These are phyloP conservation scores for Terfezia claveryi DNA, from an alignment of 495 filamentous ascomycete species.

Conservation along the genomic window DNA sequence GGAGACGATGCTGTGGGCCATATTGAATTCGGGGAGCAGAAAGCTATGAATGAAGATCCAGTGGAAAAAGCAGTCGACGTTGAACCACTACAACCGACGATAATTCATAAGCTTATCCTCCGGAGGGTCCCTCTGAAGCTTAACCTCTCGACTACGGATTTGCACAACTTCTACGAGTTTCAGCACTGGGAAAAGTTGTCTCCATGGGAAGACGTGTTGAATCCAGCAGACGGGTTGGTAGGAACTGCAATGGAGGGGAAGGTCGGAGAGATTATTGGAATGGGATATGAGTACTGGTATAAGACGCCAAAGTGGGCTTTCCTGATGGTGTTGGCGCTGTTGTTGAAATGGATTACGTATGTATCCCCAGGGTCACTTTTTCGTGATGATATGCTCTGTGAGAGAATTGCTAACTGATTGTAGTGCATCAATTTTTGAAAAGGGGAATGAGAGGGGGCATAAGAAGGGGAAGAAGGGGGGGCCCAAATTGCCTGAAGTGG, in stretches of 20 bases:
- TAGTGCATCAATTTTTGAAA: constrained; percentile 2
- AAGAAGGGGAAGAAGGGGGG: constrained; percentile 19
- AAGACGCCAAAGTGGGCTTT: constrained; percentile 26
- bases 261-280: constrained; percentile 6
- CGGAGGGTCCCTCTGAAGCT: constrained; percentile 4
- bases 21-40: too few relatives aligned
- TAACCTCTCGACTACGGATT: constrained; percentile 9
- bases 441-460: not conserved
- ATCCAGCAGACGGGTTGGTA: constrained; percentile 36
- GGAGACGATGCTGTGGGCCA: not conserved
- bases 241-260: constrained; percentile 5
- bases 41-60: too few relatives aligned
- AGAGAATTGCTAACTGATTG: constrained; percentile 12
- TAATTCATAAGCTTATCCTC: constrained; percentile 11
- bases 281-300: constrained; percentile 8
- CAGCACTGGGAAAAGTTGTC: constrained; percentile 31
- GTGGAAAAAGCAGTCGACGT: constrained; percentile 3
- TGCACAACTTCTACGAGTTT: constrained; percentile 20
- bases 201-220: constrained; percentile 40
- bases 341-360: constrained; percentile 74
- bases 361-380: constrained; percentile 18
- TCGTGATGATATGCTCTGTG: constrained; percentile 1
- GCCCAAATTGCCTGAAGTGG: constrained; percentile 8
- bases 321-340: constrained; percentile 63
- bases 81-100: constrained; percentile 2